phyloP scores from a whole-genome alignment of 2,329 filamentous ascomycete genomes.

The Alternaria sp. region DNA sequence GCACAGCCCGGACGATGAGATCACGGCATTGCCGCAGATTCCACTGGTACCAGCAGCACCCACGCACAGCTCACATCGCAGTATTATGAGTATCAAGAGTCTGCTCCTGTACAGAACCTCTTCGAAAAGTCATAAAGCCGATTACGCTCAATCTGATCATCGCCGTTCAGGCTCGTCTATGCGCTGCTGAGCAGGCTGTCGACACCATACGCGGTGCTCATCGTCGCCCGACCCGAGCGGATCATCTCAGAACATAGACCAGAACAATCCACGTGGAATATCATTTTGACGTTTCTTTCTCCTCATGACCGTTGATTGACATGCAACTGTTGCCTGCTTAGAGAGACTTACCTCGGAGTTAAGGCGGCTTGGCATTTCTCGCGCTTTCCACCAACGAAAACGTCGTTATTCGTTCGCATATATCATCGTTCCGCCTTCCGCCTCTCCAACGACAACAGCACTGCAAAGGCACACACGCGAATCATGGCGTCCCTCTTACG shows the following conservation, averaged over 20 bases:
- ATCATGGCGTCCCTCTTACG: constrained; percentile 72
- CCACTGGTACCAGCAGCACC: neutral
- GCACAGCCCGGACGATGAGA: constrained; percentile 20
- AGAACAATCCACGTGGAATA: neutral
- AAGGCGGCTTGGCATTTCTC: constrained; percentile 31
- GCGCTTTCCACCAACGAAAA: constrained; percentile 28
- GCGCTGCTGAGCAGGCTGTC: neutral
- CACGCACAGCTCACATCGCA: constrained; percentile 16
- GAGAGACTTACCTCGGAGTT: constrained; percentile 9
- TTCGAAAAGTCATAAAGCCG: constrained; percentile 5
- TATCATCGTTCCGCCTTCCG: constrained; percentile 13
- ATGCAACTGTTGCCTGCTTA: neutral
- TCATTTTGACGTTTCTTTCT: neutral
- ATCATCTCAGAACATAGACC: neutral
- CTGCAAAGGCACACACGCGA: constrained; percentile 9
- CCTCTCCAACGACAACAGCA: constrained; percentile 8
- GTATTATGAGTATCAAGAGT: constrained; percentile 33
- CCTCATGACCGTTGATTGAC: neutral
- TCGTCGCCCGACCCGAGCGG: neutral
- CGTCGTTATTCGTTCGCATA: constrained; percentile 23
- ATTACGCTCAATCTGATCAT: neutral
- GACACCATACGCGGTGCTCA: neutral
- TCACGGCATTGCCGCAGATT: constrained; percentile 29
- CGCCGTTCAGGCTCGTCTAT: neutral
- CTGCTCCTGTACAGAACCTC: constrained; percentile 29